Percentiles rank a stretch among this genome's conserved stretches.
These are phyloP conservation scores for Hibiscus mutabilis DNA, from an alignment of 345 rosid genomes.

Conservation along the genomic window DNA sequence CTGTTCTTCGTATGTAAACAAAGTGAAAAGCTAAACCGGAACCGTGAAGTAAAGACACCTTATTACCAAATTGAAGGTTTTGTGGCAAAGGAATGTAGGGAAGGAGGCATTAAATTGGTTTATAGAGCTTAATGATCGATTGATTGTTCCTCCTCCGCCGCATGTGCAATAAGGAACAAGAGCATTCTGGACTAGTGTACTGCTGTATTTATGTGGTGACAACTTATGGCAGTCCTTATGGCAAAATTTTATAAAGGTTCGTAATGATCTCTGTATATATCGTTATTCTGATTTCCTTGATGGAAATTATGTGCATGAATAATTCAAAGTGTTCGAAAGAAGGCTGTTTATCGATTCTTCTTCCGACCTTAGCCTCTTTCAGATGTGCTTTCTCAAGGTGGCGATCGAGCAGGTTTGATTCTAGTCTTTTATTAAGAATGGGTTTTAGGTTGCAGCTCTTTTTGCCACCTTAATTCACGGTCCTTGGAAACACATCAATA, in stretches of 20 bases:
- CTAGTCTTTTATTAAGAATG: neutral
- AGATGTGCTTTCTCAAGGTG: neutral
- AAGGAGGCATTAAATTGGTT: slow-evolving; percentile 6
- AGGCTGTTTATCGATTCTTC: neutral
- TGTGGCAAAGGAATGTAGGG: neutral
- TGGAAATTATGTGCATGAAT: neutral
- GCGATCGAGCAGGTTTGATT: neutral
- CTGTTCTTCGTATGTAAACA: neutral
- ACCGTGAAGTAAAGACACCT: slow-evolving; percentile 5
- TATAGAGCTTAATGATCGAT: slow-evolving; percentile 12
- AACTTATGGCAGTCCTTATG: slow-evolving; percentile 3
- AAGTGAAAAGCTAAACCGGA: neutral
- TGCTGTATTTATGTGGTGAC: slow-evolving; percentile 15
- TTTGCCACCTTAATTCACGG: neutral
- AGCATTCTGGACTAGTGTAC: slow-evolving; percentile 14
- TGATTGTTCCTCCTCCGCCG: neutral
- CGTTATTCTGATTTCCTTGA: neutral
- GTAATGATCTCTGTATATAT: slow-evolving; percentile 10
- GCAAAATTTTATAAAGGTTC: slow-evolving; percentile 9
- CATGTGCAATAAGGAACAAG: neutral
- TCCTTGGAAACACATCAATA: neutral
- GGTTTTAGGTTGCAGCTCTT: neutral
- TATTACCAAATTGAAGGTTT: neutral
- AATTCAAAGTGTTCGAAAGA: neutral
- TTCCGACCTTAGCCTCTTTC: neutral